Percentiles rank a stretch among this genome's conserved stretches.
Evolutionary conservation across 1,139 yeast genomes (phyloP).

Genomic region (Pichia sp.): DNA sequence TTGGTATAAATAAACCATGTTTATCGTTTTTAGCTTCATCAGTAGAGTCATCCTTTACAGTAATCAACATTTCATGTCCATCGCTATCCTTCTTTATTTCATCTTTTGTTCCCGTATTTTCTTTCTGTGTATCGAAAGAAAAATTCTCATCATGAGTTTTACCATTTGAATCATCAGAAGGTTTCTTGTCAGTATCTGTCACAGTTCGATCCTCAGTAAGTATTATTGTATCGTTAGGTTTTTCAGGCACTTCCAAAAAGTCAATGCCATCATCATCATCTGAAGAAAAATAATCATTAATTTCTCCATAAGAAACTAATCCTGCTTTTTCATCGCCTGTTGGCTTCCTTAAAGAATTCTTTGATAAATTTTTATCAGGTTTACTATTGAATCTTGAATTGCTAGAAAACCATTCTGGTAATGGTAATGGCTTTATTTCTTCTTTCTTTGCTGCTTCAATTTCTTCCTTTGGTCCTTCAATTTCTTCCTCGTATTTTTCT

Average conservation of each 20-base stretch:
- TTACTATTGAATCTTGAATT: neutral
- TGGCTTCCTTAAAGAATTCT: constrained; percentile 6
- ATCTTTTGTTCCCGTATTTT: too few species aligned
- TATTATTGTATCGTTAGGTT: neutral
- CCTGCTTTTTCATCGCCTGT: constrained; percentile 46
- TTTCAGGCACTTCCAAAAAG: neutral
- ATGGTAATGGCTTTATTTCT: constrained; percentile 11
- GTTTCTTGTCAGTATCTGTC: too few species aligned
- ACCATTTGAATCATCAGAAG: too few species aligned
- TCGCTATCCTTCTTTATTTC: too few species aligned
- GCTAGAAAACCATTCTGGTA: constrained; percentile 20
- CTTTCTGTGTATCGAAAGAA: too few species aligned
- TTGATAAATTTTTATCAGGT: neutral
- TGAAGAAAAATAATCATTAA: constrained; percentile 30
- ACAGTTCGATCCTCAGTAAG: neutral
- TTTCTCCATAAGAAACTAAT: constrained; percentile 44
- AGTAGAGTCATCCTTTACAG: too few species aligned
- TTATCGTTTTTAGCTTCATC: too few species aligned
- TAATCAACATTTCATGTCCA: too few species aligned
- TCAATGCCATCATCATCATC: constrained; percentile 11
- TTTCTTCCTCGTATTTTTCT: neutral
- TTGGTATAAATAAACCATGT: neutral
- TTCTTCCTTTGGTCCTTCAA: neutral
- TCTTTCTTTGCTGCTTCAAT: constrained; percentile 9
- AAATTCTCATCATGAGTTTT: too few species aligned